These are phyloP conservation scores for Sugiyamaella paludigena DNA, from an alignment of 1,139 yeast species.

Conservation along the genomic window DNA sequence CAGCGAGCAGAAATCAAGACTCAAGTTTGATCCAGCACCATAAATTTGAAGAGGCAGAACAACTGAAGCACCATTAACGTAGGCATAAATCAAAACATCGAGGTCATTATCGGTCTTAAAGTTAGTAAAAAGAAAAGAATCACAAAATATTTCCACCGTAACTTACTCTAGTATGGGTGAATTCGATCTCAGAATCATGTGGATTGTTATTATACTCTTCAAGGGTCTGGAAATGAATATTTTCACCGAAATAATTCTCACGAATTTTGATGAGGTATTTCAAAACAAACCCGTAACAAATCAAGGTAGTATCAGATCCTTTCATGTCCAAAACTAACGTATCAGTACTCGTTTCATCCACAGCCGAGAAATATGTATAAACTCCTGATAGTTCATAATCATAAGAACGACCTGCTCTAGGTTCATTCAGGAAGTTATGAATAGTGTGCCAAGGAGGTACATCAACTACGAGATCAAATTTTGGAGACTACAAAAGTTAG, in stretches of 20 bases:
- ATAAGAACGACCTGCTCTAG: slow-evolving; percentile 63
- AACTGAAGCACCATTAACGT: slow-evolving; percentile 65
- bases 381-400: slow-evolving; percentile 63
- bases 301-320: slow-evolving; percentile 65
- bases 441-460: slow-evolving; percentile 93
- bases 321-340: slow-evolving; percentile 61
- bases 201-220: slow-evolving; percentile 63
- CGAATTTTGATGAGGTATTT: slow-evolving; percentile 73
- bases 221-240: slow-evolving; percentile 75
- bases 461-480: slow-evolving; percentile 60
- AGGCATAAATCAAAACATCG: slow-evolving; percentile 71
- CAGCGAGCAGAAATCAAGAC: slow-evolving; percentile 61
- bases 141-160: neutral
- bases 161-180: slow-evolving; percentile 23
- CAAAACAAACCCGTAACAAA: slow-evolving; percentile 75
- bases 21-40: slow-evolving; percentile 59
- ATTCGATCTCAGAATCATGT: slow-evolving; percentile 12
- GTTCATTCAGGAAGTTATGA: slow-evolving; percentile 61
- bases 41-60: slow-evolving; percentile 73
- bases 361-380: slow-evolving; percentile 57
- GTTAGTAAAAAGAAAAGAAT: slow-evolving; percentile 23
- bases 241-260: slow-evolving; percentile 89
- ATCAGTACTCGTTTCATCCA: slow-evolving; percentile 67
- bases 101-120: slow-evolving; percentile 63
- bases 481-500: slow-evolving; percentile 46